These are phyloP conservation scores for Gossypium australe DNA, from an alignment of 345 rosid species.

Conservation along the genomic window DNA sequence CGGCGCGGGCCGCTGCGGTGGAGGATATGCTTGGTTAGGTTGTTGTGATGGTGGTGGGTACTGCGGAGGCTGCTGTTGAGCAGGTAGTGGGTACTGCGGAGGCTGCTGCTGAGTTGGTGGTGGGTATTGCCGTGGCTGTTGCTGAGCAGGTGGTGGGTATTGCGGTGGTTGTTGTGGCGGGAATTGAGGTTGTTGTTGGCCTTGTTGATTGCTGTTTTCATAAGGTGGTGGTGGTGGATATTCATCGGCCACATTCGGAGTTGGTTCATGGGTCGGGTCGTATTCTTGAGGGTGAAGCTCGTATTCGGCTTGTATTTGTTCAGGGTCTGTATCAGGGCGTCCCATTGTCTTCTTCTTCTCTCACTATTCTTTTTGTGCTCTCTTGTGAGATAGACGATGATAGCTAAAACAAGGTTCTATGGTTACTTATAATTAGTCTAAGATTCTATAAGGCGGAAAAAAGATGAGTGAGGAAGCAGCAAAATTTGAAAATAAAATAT, in stretches of 20 bases:
- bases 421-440: background rate
- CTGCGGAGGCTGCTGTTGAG: slow-evolving; percentile 10
- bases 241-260: background rate
- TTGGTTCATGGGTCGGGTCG: slow-evolving; percentile 2
- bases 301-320: slow-evolving; percentile 2
- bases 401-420: background rate
- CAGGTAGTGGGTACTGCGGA: background rate
- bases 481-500: background rate
- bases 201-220: slow-evolving; percentile 2
- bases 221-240: background rate
- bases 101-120: background rate
- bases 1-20: background rate
- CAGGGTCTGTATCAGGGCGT: slow-evolving; percentile 12
- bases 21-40: slow-evolving; percentile 7
- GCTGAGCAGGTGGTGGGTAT: slow-evolving; percentile 11
- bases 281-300: slow-evolving; percentile 15
- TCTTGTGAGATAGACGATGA: background rate
- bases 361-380: background rate
- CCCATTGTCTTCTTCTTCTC: slow-evolving; percentile 5
- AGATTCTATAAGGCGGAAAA: background rate
- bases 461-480: background rate
- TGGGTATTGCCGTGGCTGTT: slow-evolving; percentile 3
- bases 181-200: slow-evolving; percentile 9
- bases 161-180: background rate
- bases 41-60: slow-evolving; percentile 9